A percentile compares a stretch with the other conserved stretches of the same genome.
These are phyloP conservation scores for Hygrophoropsis aurantiaca DNA, from an alignment of 768 basidiomycete species.

Conservation along the genomic window DNA sequence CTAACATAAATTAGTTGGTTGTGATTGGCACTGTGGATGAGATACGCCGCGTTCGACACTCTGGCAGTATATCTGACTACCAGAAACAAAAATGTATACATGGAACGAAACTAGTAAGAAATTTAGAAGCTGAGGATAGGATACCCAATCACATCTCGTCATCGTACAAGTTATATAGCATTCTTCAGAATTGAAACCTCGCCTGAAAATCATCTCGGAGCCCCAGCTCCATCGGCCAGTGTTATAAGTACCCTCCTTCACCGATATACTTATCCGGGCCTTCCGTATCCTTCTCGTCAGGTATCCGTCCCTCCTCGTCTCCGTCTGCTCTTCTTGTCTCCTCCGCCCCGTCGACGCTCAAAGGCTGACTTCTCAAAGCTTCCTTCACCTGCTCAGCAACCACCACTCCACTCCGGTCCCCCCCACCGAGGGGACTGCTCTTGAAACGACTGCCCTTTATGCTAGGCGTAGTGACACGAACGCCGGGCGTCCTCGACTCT, in stretches of 20 bases:
- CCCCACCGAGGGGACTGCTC: constrained; percentile 65
- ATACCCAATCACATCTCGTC: too few species aligned
- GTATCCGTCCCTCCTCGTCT: constrained; percentile 30
- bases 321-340: constrained; percentile 12
- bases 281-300: constrained; percentile 32
- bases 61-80: too few species aligned
- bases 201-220: background rate
- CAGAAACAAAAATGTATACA: too few species aligned
- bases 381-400: constrained; percentile 50
- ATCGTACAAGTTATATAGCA: too few species aligned
- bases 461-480: constrained; percentile 15
- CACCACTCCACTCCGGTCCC: constrained; percentile 42
- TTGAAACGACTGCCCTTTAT: constrained; percentile 65
- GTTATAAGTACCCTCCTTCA: constrained; percentile 26
- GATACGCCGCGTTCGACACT: too few species aligned
- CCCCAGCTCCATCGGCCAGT: background rate
- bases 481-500: constrained; percentile 12
- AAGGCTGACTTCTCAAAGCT: constrained; percentile 17
- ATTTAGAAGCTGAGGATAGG: too few species aligned
- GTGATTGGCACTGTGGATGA: too few species aligned
- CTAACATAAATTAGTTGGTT: too few species aligned
- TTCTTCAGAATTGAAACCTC: too few species aligned
- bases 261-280: constrained; percentile 32
- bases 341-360: constrained; percentile 11
- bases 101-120: too few species aligned